Evolutionary conservation across 2,329 filamentous ascomycete species (phyloP).

Genomic region (Aspergillus luchuensis): DNA sequence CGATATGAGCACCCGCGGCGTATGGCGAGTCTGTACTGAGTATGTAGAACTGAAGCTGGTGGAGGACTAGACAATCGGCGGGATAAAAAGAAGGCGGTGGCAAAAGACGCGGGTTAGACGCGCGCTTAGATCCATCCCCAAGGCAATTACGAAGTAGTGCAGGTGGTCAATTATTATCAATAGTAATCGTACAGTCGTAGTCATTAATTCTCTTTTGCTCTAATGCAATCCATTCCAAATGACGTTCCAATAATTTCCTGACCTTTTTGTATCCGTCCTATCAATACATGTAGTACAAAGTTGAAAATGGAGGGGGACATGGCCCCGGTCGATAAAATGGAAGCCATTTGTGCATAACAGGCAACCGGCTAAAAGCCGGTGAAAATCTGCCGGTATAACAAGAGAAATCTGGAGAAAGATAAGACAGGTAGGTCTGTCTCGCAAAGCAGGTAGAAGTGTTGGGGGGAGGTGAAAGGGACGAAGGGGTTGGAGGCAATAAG

Average conservation of each 20-base stretch:
- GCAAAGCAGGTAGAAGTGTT: background rate
- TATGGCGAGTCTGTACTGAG: background rate
- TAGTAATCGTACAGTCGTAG: constrained; percentile 37
- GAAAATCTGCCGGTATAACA: background rate
- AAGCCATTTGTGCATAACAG: background rate
- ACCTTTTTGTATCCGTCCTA: constrained; percentile 23
- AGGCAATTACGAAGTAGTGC: no score
- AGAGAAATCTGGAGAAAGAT: background rate
- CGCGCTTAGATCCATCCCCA: constrained; percentile 20
- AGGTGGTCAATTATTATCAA: background rate
- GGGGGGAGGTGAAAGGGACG: background rate
- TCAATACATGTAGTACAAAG: constrained; percentile 29
- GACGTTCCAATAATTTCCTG: constrained; percentile 13
- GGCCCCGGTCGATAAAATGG: background rate
- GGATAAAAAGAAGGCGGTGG: constrained; percentile 15
- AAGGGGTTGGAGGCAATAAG: background rate
- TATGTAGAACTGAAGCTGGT: background rate
- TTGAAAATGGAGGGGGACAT: constrained; percentile 9
- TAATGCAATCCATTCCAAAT: constrained; percentile 21
- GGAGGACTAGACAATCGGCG: background rate
- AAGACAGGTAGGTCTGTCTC: background rate
- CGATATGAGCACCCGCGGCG: background rate
- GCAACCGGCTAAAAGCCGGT: background rate
- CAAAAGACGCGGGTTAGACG: constrained; percentile 19
- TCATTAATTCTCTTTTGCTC: constrained; percentile 32